Percentiles rank a stretch among this genome's conserved stretches.
Evolutionary conservation across 768 basidiomycete species (phyloP).

Genomic region (Mycena amicta): DNA sequence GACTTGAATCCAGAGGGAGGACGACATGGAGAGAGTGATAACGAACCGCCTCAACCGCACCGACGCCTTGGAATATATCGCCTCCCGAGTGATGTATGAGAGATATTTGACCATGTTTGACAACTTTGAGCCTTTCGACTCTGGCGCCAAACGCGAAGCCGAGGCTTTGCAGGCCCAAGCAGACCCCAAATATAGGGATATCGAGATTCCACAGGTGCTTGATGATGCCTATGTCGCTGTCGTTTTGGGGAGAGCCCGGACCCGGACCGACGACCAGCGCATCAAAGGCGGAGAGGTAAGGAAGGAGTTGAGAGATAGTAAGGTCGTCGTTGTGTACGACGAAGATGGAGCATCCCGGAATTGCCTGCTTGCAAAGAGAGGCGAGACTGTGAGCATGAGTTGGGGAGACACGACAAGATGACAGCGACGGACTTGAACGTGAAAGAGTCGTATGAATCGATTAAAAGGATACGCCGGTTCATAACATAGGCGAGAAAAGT

Average conservation of each 20-base stretch:
- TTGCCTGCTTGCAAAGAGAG: slow-evolving; percentile 63
- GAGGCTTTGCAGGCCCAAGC: slow-evolving; percentile 80
- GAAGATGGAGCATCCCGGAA: slow-evolving; percentile 61
- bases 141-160: slow-evolving; percentile 63
- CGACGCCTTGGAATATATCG: slow-evolving; percentile 64
- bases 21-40: slow-evolving; percentile 79
- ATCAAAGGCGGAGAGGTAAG: slow-evolving; percentile 61
- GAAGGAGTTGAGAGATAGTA: slow-evolving; percentile 49
- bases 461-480: slow-evolving; percentile 59
- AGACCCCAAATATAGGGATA: slow-evolving; percentile 81
- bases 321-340: slow-evolving; percentile 76
- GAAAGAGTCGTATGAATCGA: slow-evolving; percentile 88
- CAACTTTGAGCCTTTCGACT: slow-evolving; percentile 59
- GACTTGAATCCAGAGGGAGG: slow-evolving; percentile 40
- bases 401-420: not conserved
- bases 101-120: slow-evolving; percentile 83
- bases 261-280: slow-evolving; percentile 79
- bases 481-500: too few species aligned
- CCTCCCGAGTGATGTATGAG: slow-evolving; percentile 56
- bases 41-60: slow-evolving; percentile 61
- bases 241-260: slow-evolving; percentile 71
- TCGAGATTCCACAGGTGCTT: slow-evolving; percentile 69
- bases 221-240: slow-evolving; percentile 68
- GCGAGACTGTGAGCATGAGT: slow-evolving; percentile 56
- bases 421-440: slow-evolving; percentile 71